Conservation (phyloP, 352 stramenopile species). For the Globisporangium alternatum region DNA sequence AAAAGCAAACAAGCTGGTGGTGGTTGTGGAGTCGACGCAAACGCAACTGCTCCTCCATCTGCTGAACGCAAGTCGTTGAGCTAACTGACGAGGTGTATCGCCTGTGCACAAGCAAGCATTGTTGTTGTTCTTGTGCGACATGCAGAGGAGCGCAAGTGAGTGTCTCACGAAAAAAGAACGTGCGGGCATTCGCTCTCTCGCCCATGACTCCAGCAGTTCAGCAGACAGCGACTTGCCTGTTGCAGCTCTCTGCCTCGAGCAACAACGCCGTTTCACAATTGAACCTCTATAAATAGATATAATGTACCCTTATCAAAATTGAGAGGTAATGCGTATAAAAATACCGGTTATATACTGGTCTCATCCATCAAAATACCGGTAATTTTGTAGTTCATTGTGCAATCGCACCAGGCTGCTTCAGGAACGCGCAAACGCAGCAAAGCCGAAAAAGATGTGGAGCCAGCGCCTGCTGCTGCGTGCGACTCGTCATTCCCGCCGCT, state of each 20-base stretch:
- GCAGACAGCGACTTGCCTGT: no score
- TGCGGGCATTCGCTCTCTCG: background rate
- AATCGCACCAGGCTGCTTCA: background rate
- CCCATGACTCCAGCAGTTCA: no score
- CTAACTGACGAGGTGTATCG: background rate
- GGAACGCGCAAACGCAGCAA: conserved; percentile 9
- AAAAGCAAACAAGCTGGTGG: no score
- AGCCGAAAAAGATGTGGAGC: conserved; percentile 15
- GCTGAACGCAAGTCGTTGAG: background rate
- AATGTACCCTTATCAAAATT: no score
- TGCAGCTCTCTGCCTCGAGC: no score
- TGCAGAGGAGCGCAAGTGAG: background rate
- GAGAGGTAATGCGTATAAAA: no score
- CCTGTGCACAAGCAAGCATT: no score
- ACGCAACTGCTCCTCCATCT: background rate
- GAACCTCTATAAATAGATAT: no score
- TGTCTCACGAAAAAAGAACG: conserved; percentile 12
- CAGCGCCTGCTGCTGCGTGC: conserved; percentile 14
- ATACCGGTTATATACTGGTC: no score
- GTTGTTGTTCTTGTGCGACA: background rate
- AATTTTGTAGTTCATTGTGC: background rate
- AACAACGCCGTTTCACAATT: no score
- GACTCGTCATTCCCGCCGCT: conserved; percentile 15
- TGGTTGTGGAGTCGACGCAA: no score
- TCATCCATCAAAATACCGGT: no score